phyloP scores from a whole-genome alignment of 352 stramenopile genomes.

The Globisporangium carolinianum region DNA sequence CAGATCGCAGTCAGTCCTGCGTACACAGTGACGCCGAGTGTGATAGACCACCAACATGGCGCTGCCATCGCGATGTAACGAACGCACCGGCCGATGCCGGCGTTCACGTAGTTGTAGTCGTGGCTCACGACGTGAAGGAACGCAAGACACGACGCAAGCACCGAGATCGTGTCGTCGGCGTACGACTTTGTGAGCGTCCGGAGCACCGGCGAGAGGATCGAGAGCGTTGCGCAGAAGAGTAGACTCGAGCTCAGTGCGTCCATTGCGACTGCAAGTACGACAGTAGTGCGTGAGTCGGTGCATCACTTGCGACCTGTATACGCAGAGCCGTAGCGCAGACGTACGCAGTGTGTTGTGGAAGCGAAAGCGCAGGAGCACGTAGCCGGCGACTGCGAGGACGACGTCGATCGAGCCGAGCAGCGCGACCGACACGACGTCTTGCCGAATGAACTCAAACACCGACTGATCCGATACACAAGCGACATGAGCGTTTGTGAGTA shows the following conservation, averaged over 20 bases:
- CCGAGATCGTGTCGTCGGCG: slow-evolving; percentile 90
- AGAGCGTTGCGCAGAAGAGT: slow-evolving; percentile 79
- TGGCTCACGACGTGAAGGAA: slow-evolving; percentile 86
- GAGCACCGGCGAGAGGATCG: slow-evolving; percentile 85
- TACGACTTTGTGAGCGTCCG: slow-evolving; percentile 88
- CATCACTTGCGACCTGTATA: not conserved
- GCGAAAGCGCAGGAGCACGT: slow-evolving; percentile 38
- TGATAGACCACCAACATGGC: too few species aligned
- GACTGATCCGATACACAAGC: slow-evolving; percentile 22
- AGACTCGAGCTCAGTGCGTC: slow-evolving; percentile 64
- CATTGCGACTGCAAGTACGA: slow-evolving; percentile 23
- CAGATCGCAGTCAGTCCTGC: slow-evolving; percentile 7
- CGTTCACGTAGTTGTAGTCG: slow-evolving; percentile 88
- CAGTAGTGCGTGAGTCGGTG: not conserved
- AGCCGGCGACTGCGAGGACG: slow-evolving; percentile 45
- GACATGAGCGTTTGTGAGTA: not conserved
- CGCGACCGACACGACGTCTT: slow-evolving; percentile 43
- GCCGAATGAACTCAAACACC: slow-evolving; percentile 65
- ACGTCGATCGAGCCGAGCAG: slow-evolving; percentile 53
- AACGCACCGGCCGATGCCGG: slow-evolving; percentile 56
- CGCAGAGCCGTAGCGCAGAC: slow-evolving; percentile 5
- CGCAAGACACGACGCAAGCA: slow-evolving; percentile 64
- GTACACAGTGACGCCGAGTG: not conserved
- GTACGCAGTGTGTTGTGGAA: slow-evolving; percentile 32
- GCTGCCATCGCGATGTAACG: too few species aligned